A percentile compares a stretch with the other conserved stretches of the same genome.
Conservation (phyloP, 805 yeast genomes). For the Yarrowia sp. region DNA sequence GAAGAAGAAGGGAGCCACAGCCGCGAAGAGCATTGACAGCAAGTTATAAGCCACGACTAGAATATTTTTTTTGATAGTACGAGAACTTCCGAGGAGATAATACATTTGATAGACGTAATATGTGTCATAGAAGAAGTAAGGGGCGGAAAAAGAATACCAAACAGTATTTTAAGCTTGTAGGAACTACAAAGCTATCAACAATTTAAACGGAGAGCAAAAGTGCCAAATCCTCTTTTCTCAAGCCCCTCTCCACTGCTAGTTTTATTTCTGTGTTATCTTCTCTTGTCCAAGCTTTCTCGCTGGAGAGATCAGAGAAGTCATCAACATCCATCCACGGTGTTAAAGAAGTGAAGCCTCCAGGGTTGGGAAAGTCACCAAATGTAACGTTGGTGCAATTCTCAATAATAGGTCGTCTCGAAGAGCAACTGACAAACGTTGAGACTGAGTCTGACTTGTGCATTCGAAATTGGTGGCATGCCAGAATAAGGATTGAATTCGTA, state of each 20-base stretch:
- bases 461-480: slow-evolving; percentile 24
- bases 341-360: neutral
- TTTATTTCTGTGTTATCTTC: neutral
- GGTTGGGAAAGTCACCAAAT: slow-evolving; percentile 14
- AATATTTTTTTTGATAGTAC: too few relatives aligned
- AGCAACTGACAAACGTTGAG: slow-evolving; percentile 1
- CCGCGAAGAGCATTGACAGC: slow-evolving; percentile 7
- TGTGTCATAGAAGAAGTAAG: slow-evolving; percentile 7
- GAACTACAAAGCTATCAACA: too few relatives aligned
- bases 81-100: too few relatives aligned
- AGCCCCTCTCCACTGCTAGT: neutral
- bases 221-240: neutral
- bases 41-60: slow-evolving; percentile 1
- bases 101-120: neutral
- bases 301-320: slow-evolving; percentile 1
- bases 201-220: too few relatives aligned
- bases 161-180: too few relatives aligned
- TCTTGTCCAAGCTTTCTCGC: neutral
- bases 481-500: neutral
- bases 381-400: neutral
- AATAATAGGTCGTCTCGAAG: slow-evolving; percentile 6
- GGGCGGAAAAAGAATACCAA: too few relatives aligned
- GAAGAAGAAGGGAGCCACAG: slow-evolving; percentile 1
- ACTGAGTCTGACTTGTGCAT: slow-evolving; percentile 10
- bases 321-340: slow-evolving; percentile 2